Conservation (phyloP, 495 filamentous ascomycete genomes). For the Talaromyces stipitatus region DNA sequence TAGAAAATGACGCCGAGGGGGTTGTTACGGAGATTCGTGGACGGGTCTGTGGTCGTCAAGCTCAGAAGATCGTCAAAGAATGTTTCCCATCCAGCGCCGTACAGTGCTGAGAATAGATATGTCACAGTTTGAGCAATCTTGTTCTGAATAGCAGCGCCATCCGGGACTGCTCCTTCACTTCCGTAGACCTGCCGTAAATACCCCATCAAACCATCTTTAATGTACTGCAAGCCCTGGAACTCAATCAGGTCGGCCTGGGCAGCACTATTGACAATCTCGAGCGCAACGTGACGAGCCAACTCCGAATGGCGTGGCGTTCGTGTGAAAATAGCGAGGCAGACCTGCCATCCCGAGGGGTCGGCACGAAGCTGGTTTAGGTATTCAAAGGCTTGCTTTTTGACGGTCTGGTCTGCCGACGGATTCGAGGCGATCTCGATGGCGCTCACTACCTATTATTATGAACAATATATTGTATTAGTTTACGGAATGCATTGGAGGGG, state of each 20-base stretch:
- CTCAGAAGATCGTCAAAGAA: conserved; percentile 84
- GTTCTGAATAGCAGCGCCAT: conserved; percentile 78
- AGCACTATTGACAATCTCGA: conserved; percentile 89
- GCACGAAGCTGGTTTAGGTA: conserved; percentile 75
- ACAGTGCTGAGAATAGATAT: conserved; percentile 78
- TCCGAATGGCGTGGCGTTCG: conserved; percentile 73
- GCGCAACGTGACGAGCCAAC: conserved; percentile 74
- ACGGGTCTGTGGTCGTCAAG: conserved; percentile 46
- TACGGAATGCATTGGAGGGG: conserved; percentile 11
- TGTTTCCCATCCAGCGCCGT: conserved; percentile 72
- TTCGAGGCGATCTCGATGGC: conserved; percentile 88
- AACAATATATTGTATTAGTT: not conserved
- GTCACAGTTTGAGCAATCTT: conserved; percentile 95
- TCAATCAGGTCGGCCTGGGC: conserved; percentile 68
- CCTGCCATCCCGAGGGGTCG: conserved; percentile 75
- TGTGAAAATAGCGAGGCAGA: conserved; percentile 77
- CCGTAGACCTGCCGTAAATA: conserved; percentile 72
- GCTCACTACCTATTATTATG: conserved; percentile 62
- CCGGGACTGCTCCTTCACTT: conserved; percentile 43
- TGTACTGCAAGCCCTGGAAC: conserved; percentile 52
- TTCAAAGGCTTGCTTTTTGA: conserved; percentile 81
- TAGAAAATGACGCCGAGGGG: conserved; percentile 73
- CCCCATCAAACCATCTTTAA: conserved; percentile 68
- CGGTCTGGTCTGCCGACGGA: conserved; percentile 59
- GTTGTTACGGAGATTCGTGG: conserved; percentile 56